Evolutionary conservation across 495 filamentous ascomycete genomes (phyloP).

Genomic region (Apodospora peruviana): DNA sequence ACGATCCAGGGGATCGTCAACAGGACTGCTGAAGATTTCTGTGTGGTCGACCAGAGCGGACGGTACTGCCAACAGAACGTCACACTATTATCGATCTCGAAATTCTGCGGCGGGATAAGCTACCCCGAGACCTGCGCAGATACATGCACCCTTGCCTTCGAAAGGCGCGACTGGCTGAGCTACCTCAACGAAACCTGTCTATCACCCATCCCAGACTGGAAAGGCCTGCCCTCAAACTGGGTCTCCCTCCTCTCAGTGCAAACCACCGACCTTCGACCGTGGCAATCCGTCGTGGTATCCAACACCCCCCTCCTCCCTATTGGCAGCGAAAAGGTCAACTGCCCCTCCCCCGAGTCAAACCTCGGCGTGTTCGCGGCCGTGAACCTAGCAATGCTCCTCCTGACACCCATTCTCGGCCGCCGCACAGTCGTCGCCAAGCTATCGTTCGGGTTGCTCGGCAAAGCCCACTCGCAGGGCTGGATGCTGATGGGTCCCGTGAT

Average conservation of each 20-base stretch:
- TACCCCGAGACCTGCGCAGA: neutral
- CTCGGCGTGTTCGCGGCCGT: conserved; percentile 1
- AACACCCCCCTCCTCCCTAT: neutral
- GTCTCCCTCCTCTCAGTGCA: neutral
- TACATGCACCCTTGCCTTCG: neutral
- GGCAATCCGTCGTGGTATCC: neutral
- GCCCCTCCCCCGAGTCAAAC: conserved; percentile 1
- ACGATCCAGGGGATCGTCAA: neutral
- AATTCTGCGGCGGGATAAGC: neutral
- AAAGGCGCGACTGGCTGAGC: neutral
- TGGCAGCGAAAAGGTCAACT: neutral
- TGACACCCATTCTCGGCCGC: conserved; percentile 2
- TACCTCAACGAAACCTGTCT: neutral
- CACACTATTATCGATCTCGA: neutral
- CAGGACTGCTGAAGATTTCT: neutral
- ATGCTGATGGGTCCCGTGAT: conserved; percentile 1
- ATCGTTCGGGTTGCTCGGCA: neutral
- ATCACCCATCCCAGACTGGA: neutral
- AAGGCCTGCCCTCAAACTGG: neutral
- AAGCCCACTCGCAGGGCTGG: conserved; percentile 3
- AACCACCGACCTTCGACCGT: neutral
- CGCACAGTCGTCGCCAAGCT: conserved; percentile 1
- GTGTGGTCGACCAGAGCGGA: neutral
- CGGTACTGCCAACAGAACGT: neutral
- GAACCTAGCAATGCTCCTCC: conserved; percentile 2